Evolutionary conservation across 1,139 yeast species (phyloP), one percentile per base, ranked within the genome.

Genomic region (Taphrina sp.): DNA sequence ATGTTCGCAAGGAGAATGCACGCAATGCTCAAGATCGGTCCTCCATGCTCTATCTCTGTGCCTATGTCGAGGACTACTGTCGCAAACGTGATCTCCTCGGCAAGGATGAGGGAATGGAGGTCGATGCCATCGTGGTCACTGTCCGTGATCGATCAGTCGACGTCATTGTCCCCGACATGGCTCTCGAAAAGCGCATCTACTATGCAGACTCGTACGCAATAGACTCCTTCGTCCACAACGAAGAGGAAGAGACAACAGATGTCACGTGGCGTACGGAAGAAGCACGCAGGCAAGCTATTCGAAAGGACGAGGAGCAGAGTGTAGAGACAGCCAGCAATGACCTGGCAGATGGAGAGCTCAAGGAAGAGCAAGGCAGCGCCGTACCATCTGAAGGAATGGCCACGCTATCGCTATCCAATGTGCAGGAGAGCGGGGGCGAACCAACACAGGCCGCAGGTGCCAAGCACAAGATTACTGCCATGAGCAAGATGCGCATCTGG

Each of bases 91-190:
- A 84, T 66, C 86, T 82, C 49, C 78, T 86, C 76, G 81, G 94
- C 61, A 80, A 79, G 59, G 75, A 77, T 33, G 81, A 92, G 5
- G 70, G 69, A 12, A 70, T 88, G 52, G 76, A 90, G 63, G 82
- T 89, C 46, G 82, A 83, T 78, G 96, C 95, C n/a, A 81, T 88
- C n/a, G 92, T 92, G 36, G 72, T 88, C 31, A 96, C 89, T 69
- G 96, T 90, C 8, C 90, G 90, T 67, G 97, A 92, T 70, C 87
- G 96, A 1, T 88, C 97, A 1, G 90, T 92, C 72, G 98, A 92
- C 70, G 95, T 92, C 5, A 81, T 87, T 61, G 77, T 92, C 61
- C 97, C 97, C 1, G 96, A 88, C 64, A 85, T 90, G 72, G 96
- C 97, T 39, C 87, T 92, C 62, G 98, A 92, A 69, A 92, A 92